Evolutionary conservation across 352 stramenopile species (phyloP).

Genomic region (Pythium rishiriense): DNA sequence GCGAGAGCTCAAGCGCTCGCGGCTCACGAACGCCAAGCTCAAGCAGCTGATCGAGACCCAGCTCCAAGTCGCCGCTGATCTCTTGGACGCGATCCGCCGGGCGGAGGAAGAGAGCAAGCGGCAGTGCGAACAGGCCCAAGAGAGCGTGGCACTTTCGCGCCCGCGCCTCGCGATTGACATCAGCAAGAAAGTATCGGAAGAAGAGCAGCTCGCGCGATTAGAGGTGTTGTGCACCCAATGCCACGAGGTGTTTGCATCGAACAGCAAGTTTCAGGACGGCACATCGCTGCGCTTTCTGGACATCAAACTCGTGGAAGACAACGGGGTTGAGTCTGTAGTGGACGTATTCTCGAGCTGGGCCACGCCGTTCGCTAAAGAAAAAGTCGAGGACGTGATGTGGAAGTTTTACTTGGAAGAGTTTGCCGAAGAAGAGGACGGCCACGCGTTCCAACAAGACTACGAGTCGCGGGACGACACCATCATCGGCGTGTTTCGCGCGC

Average conservation of each 20-base stretch:
- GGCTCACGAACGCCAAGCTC: constrained; percentile 20
- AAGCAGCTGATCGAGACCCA: constrained; percentile 12
- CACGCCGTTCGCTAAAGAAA: constrained; percentile 4
- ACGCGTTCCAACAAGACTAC: constrained; percentile 1
- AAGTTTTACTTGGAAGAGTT: constrained; percentile 9
- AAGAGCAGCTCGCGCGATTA: constrained; percentile 19
- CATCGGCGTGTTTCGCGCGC: constrained; percentile 7
- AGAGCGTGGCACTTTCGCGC: background rate
- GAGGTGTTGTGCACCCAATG: constrained; percentile 7
- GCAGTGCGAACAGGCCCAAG: constrained; percentile 5
- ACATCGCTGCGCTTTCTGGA: constrained; percentile 4
- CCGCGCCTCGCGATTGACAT: constrained; percentile 19
- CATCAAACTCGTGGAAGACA: constrained; percentile 4
- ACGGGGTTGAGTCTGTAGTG: background rate
- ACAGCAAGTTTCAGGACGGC: constrained; percentile 1
- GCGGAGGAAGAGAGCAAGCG: constrained; percentile 5
- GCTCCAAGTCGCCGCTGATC: constrained; percentile 10
- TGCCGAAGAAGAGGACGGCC: background rate
- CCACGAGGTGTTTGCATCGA: constrained; percentile 3
- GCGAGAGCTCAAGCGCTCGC: constrained; percentile 3
- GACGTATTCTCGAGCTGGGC: constrained; percentile 10
- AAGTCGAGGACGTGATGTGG: constrained; percentile 17
- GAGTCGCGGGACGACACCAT: constrained; percentile 6
- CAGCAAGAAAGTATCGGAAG: constrained; percentile 11
- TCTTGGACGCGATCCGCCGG: constrained; percentile 2